A percentile compares a stretch with the other conserved stretches of the same genome.
These are phyloP conservation scores for Radiomyces spectabilis DNA, from an alignment of 192 early-diverging fungal species.

Conservation along the genomic window DNA sequence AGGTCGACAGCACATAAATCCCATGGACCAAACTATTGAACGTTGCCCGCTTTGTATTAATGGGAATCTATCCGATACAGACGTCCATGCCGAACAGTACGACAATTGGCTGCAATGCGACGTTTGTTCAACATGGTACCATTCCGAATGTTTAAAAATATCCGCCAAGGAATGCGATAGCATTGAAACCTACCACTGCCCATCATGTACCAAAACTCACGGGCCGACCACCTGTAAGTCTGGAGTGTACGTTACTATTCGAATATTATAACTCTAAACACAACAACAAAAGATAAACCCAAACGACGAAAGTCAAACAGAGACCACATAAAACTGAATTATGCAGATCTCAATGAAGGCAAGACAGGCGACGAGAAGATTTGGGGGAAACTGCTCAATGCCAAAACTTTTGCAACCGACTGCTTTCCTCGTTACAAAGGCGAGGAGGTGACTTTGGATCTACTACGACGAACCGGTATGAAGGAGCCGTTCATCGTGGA, in stretches of 20 bases:
- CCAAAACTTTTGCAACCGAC: slow-evolving; percentile 58
- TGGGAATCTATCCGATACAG: no score
- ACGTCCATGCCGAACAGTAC: no score
- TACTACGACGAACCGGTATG: slow-evolving; percentile 53
- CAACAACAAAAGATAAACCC: slow-evolving; percentile 25
- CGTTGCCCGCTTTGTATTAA: no score
- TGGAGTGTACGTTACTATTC: no score
- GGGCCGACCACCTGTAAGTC: slow-evolving; percentile 50
- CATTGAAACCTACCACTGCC: slow-evolving; percentile 62
- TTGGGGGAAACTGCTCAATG: slow-evolving; percentile 66
- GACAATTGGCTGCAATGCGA: slow-evolving; percentile 58
- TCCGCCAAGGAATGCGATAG: slow-evolving; percentile 42
- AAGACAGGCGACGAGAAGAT: slow-evolving; percentile 70
- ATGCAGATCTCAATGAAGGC: slow-evolving; percentile 77
- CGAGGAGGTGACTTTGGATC: slow-evolving; percentile 57
- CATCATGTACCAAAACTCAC: slow-evolving; percentile 38
- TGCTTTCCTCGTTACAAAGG: slow-evolving; percentile 64
- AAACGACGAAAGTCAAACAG: slow-evolving; percentile 52
- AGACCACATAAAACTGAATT: slow-evolving; percentile 59
- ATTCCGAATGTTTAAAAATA: slow-evolving; percentile 56
- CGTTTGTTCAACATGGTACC: slow-evolving; percentile 58
- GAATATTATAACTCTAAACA: no score
- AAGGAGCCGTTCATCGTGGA: slow-evolving; percentile 72
- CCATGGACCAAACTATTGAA: no score
- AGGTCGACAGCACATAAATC: no score